Evolutionary conservation across 306 rosid species (phyloP).

Genomic region (Calophaca sinica): DNA sequence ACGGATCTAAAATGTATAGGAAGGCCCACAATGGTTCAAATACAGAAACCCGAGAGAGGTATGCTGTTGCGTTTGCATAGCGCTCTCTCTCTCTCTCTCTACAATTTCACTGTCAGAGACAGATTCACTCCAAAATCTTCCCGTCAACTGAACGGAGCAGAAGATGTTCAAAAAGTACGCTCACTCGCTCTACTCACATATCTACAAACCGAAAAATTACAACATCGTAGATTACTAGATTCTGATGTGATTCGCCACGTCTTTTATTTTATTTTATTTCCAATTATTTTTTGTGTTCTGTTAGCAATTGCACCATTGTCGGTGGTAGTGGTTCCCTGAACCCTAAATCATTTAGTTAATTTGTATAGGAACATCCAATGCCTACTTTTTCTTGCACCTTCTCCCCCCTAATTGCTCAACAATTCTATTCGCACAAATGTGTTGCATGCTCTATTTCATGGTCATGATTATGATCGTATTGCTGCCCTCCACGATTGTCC

Average conservation of each 20-base stretch:
- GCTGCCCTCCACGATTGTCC: background rate
- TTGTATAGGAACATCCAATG: slow-evolving; percentile 6
- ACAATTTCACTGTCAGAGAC: slow-evolving; percentile 19
- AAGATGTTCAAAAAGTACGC: slow-evolving; percentile 61
- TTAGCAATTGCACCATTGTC: slow-evolving; percentile 28
- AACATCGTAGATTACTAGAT: background rate
- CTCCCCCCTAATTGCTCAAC: background rate
- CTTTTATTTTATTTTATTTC: background rate
- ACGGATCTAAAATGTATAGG: background rate
- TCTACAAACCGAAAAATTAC: background rate
- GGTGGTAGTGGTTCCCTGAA: background rate
- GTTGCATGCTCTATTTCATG: slow-evolving; percentile 23
- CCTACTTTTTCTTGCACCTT: background rate
- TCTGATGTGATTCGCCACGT: slow-evolving; percentile 22
- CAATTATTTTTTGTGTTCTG: background rate
- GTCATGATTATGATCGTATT: slow-evolving; percentile 6
- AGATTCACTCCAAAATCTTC: slow-evolving; percentile 33
- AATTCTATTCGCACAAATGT: background rate
- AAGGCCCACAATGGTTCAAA: slow-evolving; percentile 15
- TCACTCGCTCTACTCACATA: background rate
- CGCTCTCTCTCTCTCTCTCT: slow-evolving; percentile 34
- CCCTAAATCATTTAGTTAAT: slow-evolving; percentile 35
- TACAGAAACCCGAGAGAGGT: slow-evolving; percentile 10
- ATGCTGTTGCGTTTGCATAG: slow-evolving; percentile 42
- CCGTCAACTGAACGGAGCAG: slow-evolving; percentile 32